These are phyloP conservation scores for Cochliopodium minus DNA, from an alignment of 208 protist species.

Conservation along the genomic window DNA sequence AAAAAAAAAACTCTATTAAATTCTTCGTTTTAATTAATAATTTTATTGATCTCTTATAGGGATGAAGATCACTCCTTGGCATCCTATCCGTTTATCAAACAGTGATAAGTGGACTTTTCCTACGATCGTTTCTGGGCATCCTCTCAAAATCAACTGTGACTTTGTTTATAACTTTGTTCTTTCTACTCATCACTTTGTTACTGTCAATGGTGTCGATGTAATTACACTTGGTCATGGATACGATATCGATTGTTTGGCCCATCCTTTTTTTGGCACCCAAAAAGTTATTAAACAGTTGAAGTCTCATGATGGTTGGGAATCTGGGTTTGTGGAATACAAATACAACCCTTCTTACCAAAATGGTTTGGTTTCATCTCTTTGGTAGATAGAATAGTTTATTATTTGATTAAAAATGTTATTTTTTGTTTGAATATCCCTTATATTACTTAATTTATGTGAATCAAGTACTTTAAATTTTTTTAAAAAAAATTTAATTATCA, in stretches of 20 bases:
- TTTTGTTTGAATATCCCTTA: no score
- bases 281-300: constrained; percentile 16
- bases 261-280: constrained; percentile 16
- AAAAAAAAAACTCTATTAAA: no score
- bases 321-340: constrained; percentile 5
- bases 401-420: no score
- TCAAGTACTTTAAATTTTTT: no score
- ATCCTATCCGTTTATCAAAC: constrained; percentile 25
- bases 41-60: constrained; percentile 19
- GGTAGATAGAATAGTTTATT: no score
- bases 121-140: neutral
- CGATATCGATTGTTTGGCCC: neutral
- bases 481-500: no score
- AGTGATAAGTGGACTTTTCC: constrained; percentile 22
- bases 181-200: constrained; percentile 9
- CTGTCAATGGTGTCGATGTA: constrained; percentile 15
- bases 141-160: neutral
- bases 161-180: constrained; percentile 28
- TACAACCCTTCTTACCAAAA: no score
- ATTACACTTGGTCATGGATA: constrained; percentile 19
- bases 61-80: constrained; percentile 33
- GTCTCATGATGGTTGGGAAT: constrained; percentile 1
- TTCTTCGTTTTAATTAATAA: no score
- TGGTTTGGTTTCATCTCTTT: no score
- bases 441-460: no score